Evolutionary conservation across 768 basidiomycete species (phyloP), one percentile per base, ranked within the genome.

Genomic region (Leccinellum rugosiceps): DNA sequence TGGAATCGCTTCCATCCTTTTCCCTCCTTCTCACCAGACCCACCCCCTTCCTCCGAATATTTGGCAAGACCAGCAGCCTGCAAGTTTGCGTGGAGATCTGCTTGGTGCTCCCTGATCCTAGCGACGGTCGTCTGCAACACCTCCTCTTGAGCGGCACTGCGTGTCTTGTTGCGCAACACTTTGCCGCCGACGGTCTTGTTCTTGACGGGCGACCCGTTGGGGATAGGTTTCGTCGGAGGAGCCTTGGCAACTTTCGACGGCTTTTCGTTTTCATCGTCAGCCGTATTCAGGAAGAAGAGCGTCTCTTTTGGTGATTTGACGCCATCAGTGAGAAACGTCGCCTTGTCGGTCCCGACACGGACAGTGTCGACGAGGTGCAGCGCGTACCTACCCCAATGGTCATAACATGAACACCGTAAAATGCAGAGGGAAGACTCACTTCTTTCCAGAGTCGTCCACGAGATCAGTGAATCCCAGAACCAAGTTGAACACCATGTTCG

Each of bases 1-100:
- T 93, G 93, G 77, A 96, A 98, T 59, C 87, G 84, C 71, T 95
- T 96, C 89, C 94, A 95, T 14, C 86, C 83, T 71, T 98, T 98
- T 35, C 92, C 92, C 66, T 94, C 88, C 64, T 92, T 93, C 14
- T 87, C 88, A 43, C 82, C 82, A 21, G 77, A 76, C 0, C 84
- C 90, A 32, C 82, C 86, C 7, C 87, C 91, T 55, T 87, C 89
- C 65, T 92, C 91, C 1, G 91, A 89, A 69, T 85, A 97, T 67
- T 84, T 88, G 58, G 87, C 82, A 41, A 98, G 67, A 15, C 96
- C 97, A 44, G 88, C 88, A 2, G 79, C 71, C 65, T 97, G 94
- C 45, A 94, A 74, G 60, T 79, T 80, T 32, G 77, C 77, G 63
- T 95, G 96, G 26, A 98, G 72, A 45, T 93, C 87, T 41, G 78